Conservation (phyloP, 768 basidiomycete genomes). For the Termitomyces sp. region DNA sequence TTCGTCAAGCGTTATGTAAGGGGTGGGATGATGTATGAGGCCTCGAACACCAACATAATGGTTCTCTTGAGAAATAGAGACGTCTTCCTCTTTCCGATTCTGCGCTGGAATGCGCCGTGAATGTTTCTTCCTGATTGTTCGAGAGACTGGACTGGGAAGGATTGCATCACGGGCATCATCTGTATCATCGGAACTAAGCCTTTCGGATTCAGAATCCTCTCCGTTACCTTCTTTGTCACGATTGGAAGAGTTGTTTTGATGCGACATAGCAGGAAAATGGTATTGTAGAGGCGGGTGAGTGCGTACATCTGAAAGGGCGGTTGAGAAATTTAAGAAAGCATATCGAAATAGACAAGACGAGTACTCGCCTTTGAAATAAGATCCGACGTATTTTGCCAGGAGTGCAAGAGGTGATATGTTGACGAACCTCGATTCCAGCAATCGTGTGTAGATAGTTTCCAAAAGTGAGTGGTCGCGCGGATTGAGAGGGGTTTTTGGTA, state of each 20-base stretch:
- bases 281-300: conserved; percentile 62
- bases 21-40: conserved; percentile 36
- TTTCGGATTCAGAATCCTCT: conserved; percentile 12
- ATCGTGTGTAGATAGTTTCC: conserved; percentile 61
- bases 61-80: conserved; percentile 20
- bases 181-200: conserved; percentile 28
- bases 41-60: conserved; percentile 32
- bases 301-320: conserved; percentile 47
- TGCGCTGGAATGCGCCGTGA: conserved; percentile 16
- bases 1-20: conserved; percentile 46
- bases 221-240: neutral
- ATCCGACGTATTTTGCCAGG: conserved; percentile 50
- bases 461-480: conserved; percentile 68
- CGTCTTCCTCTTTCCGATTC: conserved; percentile 15
- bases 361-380: conserved; percentile 58
- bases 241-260: conserved; percentile 7
- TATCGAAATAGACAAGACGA: neutral
- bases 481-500: conserved; percentile 42
- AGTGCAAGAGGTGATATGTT: conserved; percentile 63
- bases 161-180: conserved; percentile 32
- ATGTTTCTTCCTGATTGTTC: conserved; percentile 16
- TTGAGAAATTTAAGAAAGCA: neutral
- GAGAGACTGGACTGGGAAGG: conserved; percentile 24
- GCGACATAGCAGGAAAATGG: conserved; percentile 46
- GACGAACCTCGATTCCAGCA: conserved; percentile 67